phyloP scores from a whole-genome alignment of 306 rosid species.

The Castanea sativa region DNA sequence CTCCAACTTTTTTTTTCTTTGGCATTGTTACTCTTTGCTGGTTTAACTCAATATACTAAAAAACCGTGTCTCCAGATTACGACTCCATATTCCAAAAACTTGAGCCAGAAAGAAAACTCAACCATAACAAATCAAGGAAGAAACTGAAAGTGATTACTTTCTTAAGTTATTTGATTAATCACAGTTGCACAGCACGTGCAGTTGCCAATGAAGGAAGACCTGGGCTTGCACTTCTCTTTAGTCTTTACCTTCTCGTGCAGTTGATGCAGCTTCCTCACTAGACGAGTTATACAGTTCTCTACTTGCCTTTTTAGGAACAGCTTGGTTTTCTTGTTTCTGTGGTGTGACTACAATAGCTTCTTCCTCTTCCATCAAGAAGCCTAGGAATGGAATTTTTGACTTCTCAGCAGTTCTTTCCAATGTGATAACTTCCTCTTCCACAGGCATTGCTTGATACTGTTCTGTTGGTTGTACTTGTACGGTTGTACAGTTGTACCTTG shows the following conservation, averaged over 20 bases:
- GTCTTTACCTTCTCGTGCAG: slow-evolving; percentile 38
- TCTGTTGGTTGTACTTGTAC: slow-evolving; percentile 13
- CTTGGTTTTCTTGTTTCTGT: slow-evolving; percentile 29
- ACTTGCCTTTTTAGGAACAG: slow-evolving; percentile 11
- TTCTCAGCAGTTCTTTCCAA: slow-evolving; percentile 63
- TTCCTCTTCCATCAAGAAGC: slow-evolving; percentile 54
- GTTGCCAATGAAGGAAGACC: slow-evolving; percentile 60
- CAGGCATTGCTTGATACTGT: slow-evolving; percentile 28
- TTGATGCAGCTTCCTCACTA: slow-evolving; percentile 28
- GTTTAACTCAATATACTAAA: slow-evolving; percentile 23
- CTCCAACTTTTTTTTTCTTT: too few relatives aligned
- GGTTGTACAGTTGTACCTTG: too few relatives aligned
- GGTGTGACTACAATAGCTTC: slow-evolving; percentile 39
- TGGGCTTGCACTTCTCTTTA: slow-evolving; percentile 45
- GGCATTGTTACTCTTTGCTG: slow-evolving; percentile 11
- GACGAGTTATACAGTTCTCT: slow-evolving; percentile 9
- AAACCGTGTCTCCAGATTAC: slow-evolving; percentile 28
- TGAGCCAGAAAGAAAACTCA: slow-evolving; percentile 18
- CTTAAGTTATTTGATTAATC: slow-evolving; percentile 27
- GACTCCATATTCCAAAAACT: slow-evolving; percentile 26
- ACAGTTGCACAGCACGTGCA: slow-evolving; percentile 83
- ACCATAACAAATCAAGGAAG: slow-evolving; percentile 15
- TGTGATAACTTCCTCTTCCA: slow-evolving; percentile 55
- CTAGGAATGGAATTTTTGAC: slow-evolving; percentile 44
- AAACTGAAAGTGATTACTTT: slow-evolving; percentile 1